A percentile compares a stretch with the other conserved stretches of the same genome.
phyloP scores from a whole-genome alignment of 345 rosid genomes.

The Syzygium jambos region DNA sequence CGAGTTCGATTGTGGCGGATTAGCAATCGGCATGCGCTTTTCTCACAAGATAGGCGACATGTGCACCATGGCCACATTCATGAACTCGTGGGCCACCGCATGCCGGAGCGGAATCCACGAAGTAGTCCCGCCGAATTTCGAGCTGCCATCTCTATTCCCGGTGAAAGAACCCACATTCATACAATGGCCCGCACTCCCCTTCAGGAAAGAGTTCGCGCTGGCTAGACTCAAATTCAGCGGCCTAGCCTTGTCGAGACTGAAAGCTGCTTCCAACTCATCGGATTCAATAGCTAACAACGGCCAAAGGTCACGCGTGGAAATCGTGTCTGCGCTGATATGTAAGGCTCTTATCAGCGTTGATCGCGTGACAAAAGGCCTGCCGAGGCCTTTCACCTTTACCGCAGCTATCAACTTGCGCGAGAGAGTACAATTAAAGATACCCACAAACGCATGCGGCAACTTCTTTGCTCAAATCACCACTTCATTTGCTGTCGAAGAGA shows the following conservation, averaged over 20 bases:
- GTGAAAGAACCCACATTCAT: background rate
- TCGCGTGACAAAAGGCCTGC: background rate
- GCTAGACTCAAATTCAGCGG: slow-evolving; percentile 8
- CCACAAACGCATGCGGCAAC: background rate
- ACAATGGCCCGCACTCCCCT: background rate
- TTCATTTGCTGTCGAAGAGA: background rate
- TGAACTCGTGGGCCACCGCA: background rate
- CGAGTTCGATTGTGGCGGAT: background rate
- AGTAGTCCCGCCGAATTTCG: slow-evolving; percentile 1
- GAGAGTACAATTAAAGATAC: background rate
- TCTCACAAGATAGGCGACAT: background rate
- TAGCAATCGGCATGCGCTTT: background rate
- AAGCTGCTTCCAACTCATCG: background rate
- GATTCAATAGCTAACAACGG: background rate
- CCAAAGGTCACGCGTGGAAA: slow-evolving; percentile 8
- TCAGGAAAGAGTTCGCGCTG: background rate
- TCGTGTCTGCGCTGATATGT: slow-evolving; percentile 7
- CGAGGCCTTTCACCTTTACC: background rate
- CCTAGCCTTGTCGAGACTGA: slow-evolving; percentile 2
- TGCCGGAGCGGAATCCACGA: background rate
- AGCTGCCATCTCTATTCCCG: slow-evolving; percentile 3
- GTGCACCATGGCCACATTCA: background rate
- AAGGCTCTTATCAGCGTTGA: slow-evolving; percentile 3
- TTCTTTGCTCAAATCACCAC: background rate
- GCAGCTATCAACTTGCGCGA: background rate